Evolutionary conservation across 768 basidiomycete genomes (phyloP).

Genomic region (Austroboletus eburneus): DNA sequence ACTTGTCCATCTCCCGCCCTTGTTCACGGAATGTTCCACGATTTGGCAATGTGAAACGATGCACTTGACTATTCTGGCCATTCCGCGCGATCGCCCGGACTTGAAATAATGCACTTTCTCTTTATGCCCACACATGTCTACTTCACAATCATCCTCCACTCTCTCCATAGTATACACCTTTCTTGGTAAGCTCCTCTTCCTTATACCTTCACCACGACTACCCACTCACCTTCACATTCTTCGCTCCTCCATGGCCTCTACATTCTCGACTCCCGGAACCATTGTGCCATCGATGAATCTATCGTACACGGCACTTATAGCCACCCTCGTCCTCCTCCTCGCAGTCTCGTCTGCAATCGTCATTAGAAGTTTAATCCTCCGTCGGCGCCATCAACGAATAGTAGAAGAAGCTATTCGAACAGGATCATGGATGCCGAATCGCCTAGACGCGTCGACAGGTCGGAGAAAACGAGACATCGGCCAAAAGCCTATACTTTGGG

Average conservation of each 20-base stretch:
- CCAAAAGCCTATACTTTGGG: conserved; percentile 31
- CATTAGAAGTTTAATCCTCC: conserved; percentile 58
- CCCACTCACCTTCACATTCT: conserved; percentile 1
- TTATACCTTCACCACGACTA: background rate
- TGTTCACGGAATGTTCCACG: background rate
- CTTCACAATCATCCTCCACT: background rate
- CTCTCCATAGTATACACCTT: conserved; percentile 29
- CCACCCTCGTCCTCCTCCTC: conserved; percentile 65
- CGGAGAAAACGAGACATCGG: conserved; percentile 27
- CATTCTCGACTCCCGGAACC: background rate
- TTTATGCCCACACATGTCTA: background rate
- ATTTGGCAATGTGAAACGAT: background rate
- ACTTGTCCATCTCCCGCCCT: background rate
- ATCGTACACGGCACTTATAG: conserved; percentile 45
- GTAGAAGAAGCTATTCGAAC: conserved; percentile 62
- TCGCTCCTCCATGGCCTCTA: background rate
- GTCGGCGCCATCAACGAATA: conserved; percentile 53
- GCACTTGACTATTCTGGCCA: background rate
- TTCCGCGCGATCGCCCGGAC: conserved; percentile 3
- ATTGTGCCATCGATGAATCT: conserved; percentile 2
- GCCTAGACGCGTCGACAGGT: conserved; percentile 9
- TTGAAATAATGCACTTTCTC: background rate
- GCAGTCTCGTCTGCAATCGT: conserved; percentile 66
- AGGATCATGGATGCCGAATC: conserved; percentile 52
- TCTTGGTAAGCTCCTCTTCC: conserved; percentile 22